A percentile compares a stretch with the other conserved stretches of the same genome.
These are phyloP conservation scores for Candida ficus DNA, from an alignment of 805 yeast species.

Conservation along the genomic window DNA sequence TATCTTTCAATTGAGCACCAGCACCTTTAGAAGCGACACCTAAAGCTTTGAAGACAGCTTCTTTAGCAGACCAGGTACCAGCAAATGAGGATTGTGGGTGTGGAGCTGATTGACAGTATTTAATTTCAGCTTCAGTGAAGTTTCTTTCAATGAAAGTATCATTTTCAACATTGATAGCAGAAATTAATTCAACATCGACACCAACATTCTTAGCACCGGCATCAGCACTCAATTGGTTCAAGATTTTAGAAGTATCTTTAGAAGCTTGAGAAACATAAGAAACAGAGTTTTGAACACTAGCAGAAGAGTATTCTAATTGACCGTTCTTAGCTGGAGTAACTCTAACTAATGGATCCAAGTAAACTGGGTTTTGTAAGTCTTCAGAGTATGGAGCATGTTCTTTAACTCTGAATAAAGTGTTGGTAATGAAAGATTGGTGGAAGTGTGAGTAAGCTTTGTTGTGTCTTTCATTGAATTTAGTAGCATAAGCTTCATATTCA, in stretches of 20 bases:
- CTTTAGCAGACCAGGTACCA: conserved; percentile 99
- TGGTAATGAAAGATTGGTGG: conserved; percentile 90
- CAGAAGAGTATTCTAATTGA: conserved; percentile 43
- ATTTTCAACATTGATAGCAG: conserved; percentile 78
- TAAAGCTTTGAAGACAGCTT: conserved; percentile 95
- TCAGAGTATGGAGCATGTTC: conserved; percentile 89
- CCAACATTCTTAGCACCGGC: conserved; percentile 66
- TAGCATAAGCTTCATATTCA: conserved; percentile 65
- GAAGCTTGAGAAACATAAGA: conserved; percentile 43
- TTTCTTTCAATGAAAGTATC: conserved; percentile 89
- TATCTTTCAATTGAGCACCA: conserved; percentile 89
- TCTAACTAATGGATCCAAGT: conserved; percentile 89
- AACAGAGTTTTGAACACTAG: conserved; percentile 41
- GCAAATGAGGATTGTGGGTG: conserved; percentile 86
- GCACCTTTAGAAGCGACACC: conserved; percentile 89
- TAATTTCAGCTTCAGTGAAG: conserved; percentile 77
- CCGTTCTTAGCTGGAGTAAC: conserved; percentile 34
- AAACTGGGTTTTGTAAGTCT: conserved; percentile 83
- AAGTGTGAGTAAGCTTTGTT: conserved; percentile 88
- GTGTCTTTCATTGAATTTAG: conserved; percentile 74
- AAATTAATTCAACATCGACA: conserved; percentile 90
- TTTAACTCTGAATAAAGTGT: conserved; percentile 89
- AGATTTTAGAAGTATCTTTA: conserved; percentile 58
- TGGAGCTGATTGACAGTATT: conserved; percentile 71
- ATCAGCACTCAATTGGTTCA: conserved; percentile 47